phyloP scores from a whole-genome alignment of 169 alveolate species.

The Plasmodium relictum region DNA sequence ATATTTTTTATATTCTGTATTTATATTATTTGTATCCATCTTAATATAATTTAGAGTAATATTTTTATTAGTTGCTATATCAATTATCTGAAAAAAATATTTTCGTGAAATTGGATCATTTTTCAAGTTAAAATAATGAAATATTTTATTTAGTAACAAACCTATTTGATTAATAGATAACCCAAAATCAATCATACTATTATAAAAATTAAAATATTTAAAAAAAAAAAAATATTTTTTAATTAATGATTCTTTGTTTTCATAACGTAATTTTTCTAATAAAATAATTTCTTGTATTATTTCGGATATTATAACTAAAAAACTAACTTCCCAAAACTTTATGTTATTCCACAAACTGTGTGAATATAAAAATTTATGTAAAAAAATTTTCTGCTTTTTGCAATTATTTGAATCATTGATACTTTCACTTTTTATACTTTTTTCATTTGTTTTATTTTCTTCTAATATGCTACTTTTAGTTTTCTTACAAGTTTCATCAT shows the following conservation, averaged over 20 bases:
- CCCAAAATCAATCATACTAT: conserved; percentile 62
- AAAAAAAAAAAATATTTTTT: conserved; percentile 68
- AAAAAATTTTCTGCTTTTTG: conserved; percentile 17
- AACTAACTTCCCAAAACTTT: conserved; percentile 68
- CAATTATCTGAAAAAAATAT: conserved; percentile 53
- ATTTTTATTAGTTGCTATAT: conserved; percentile 66
- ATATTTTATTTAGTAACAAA: conserved; percentile 38
- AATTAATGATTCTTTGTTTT: conserved; percentile 61
- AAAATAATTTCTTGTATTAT: conserved; percentile 58
- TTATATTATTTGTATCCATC: conserved; percentile 34
- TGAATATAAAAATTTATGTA: conserved; percentile 52
- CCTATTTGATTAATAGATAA: conserved; percentile 62
- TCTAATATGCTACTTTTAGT: background rate
- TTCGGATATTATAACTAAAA: conserved; percentile 60
- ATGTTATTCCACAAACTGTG: conserved; percentile 58
- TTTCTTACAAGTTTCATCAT: background rate
- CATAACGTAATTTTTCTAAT: conserved; percentile 58
- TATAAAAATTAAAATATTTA: conserved; percentile 56
- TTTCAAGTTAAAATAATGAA: conserved; percentile 56
- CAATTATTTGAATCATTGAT: background rate
- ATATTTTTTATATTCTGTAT: conserved; percentile 59
- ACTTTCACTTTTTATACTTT: background rate
- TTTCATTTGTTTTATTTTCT: background rate
- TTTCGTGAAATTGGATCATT: conserved; percentile 62
- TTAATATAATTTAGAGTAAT: conserved; percentile 67